Evolutionary conservation across 2,329 filamentous ascomycete genomes (phyloP).

Genomic region (Keithomyces neogunnii): DNA sequence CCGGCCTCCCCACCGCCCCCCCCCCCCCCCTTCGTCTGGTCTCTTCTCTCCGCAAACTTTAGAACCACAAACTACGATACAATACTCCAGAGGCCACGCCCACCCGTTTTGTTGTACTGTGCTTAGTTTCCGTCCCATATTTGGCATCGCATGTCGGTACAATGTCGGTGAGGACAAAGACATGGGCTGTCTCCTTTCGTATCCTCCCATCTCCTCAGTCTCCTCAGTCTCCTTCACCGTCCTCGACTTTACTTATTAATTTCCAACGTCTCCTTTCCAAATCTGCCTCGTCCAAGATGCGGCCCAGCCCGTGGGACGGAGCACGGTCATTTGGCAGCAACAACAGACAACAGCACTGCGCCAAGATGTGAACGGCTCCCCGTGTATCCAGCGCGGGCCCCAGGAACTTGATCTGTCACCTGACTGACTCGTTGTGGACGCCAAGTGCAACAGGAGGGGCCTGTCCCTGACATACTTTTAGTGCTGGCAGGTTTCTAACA

Average conservation of each 20-base stretch:
- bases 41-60: constrained; percentile 6
- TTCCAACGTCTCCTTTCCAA: too few species aligned
- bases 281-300: too few species aligned
- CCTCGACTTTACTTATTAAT: too few species aligned
- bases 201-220: too few species aligned
- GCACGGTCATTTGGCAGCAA: not conserved
- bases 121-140: too few species aligned
- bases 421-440: not conserved
- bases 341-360: not conserved
- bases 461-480: not conserved
- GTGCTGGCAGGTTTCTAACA: not conserved
- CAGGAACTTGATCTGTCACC: not conserved
- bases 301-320: too few species aligned
- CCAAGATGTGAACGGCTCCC: not conserved
- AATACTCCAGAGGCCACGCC: too few species aligned
- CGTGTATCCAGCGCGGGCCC: not conserved
- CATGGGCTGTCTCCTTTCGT: too few species aligned
- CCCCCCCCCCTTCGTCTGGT: not conserved
- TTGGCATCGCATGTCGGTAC: too few species aligned
- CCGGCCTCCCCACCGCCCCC: not conserved
- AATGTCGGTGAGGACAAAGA: too few species aligned
- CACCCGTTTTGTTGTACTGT: too few species aligned
- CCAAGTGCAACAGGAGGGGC: not conserved
- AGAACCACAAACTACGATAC: not conserved
- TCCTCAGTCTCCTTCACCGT: too few species aligned